Evolutionary conservation across 2,329 filamentous ascomycete species (phyloP).

Genomic region (Colletotrichum incanum): DNA sequence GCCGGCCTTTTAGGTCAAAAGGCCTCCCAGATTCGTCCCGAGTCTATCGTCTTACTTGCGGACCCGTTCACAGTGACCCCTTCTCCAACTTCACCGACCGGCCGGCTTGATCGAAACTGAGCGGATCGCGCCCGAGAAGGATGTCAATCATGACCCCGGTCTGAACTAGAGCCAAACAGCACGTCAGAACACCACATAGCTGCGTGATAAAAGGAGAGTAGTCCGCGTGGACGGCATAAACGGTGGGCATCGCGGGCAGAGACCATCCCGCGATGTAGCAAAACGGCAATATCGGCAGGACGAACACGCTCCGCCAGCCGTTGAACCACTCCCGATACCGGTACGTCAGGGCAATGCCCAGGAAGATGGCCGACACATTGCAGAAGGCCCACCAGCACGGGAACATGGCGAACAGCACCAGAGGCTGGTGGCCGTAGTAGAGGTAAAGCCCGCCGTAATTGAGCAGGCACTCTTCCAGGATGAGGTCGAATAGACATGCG

Average conservation of each 20-base stretch:
- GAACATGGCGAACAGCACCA: constrained; percentile 13
- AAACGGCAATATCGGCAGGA: constrained; percentile 9
- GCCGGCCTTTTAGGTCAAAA: not conserved
- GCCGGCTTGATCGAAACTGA: not conserved
- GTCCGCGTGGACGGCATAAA: constrained; percentile 10
- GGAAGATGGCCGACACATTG: constrained; percentile 28
- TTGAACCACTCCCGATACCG: constrained; percentile 19
- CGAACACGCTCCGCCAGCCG: constrained; percentile 12
- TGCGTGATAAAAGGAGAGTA: not conserved
- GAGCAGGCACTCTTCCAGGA: constrained; percentile 31
- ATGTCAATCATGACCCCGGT: constrained; percentile 8
- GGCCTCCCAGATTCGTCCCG: not conserved
- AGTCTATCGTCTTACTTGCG: not conserved
- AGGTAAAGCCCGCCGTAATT: constrained; percentile 17
- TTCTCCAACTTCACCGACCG: not conserved
- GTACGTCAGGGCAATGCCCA: constrained; percentile 16
- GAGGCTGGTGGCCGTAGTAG: constrained; percentile 30
- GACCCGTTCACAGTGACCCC: not conserved
- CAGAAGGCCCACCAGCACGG: constrained; percentile 32
- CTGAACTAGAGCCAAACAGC: constrained; percentile 14
- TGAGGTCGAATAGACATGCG: constrained; percentile 6
- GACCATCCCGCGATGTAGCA: constrained; percentile 6
- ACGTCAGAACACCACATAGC: constrained; percentile 4
- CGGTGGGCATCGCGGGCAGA: constrained; percentile 9
- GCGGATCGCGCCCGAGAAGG: not conserved